A percentile compares a stretch with the other conserved stretches of the same genome.
These are phyloP conservation scores for Mycena filopes DNA, from an alignment of 768 basidiomycete genomes.

Conservation along the genomic window DNA sequence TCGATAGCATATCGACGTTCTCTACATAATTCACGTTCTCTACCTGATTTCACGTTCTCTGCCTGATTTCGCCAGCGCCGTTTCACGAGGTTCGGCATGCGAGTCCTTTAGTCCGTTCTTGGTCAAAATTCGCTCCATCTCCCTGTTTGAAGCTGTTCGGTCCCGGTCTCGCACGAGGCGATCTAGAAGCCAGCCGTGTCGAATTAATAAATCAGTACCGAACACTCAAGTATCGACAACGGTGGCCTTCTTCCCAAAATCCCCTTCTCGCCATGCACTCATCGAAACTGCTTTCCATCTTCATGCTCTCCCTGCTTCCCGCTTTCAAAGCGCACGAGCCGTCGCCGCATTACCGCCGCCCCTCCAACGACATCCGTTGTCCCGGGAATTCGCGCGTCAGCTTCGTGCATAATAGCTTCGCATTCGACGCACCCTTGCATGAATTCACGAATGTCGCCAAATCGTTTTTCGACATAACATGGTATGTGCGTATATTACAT, in stretches of 20 bases:
- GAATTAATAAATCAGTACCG: too few species aligned
- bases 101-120: too few species aligned
- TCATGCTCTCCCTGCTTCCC: neutral
- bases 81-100: too few species aligned
- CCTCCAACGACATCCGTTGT: conserved; percentile 12
- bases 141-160: too few species aligned
- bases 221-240: neutral
- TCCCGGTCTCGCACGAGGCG: too few species aligned
- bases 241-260: neutral
- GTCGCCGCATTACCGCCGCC: too few species aligned
- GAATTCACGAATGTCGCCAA: conserved; percentile 16
- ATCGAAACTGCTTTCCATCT: neutral
- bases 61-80: too few species aligned
- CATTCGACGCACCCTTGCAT: conserved; percentile 16
- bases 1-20: too few species aligned
- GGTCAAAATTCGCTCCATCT: too few species aligned
- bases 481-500: conserved; percentile 28
- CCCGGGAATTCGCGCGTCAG: neutral
- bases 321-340: neutral
- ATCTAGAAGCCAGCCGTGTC: too few species aligned
- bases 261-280: neutral
- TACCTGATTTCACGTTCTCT: too few species aligned
- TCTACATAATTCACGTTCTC: too few species aligned
- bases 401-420: conserved; percentile 28
- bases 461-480: conserved; percentile 22